Evolutionary conservation across 2,329 filamentous ascomycete species (phyloP), one percentile per base, ranked within the genome.

Genomic region (Trichoderma sp.): DNA sequence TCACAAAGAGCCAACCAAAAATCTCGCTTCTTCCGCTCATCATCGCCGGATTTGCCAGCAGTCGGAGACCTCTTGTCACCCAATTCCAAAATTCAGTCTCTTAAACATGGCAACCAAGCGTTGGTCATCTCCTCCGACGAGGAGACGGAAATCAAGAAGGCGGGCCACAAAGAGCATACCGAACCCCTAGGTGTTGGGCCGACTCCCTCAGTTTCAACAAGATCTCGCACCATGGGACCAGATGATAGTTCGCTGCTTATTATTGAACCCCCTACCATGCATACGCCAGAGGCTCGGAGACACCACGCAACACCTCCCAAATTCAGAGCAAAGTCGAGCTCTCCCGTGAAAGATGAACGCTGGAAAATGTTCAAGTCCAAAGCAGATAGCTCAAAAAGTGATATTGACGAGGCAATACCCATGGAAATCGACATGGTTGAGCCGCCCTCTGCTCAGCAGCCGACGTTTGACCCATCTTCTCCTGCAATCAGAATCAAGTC

Each of bases 11-110:
- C 77, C 77, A 81, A 74, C 75, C 80, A 70, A 73, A 78, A 70
- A 76, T 80, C 71, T 11, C 75, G 79, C 20, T 74, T 79, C 34
- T 73, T 73, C 15, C 58, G 76, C 9, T 87, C 87, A 0, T 88
- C 87, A 0, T 88, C 87, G 5, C 87, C 87, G n/a, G 82, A 82
- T n/a, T 78, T 90, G 0, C 88, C 88, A 3, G 83, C 87, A 0
- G 78, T 89, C 0, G 81, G 82, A 47, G 83, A 88, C 3, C 77
- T 90, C 11, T 74, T 86, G 1, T 79, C 81, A n/a, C 67, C n/a
- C 3, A 43, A 26, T 4, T 20, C 76, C 12, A 81, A 75, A 30
- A 80, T 75, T 12, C 75, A 81, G 3, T 55, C 80, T 1, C 72
- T 83, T 11, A 77, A 77, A 53, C 82, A 77, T 53, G 83, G 81